Base-by-base conservation (phyloP, 176 grass and related monocot species). In the Lolium perenne region DNA sequence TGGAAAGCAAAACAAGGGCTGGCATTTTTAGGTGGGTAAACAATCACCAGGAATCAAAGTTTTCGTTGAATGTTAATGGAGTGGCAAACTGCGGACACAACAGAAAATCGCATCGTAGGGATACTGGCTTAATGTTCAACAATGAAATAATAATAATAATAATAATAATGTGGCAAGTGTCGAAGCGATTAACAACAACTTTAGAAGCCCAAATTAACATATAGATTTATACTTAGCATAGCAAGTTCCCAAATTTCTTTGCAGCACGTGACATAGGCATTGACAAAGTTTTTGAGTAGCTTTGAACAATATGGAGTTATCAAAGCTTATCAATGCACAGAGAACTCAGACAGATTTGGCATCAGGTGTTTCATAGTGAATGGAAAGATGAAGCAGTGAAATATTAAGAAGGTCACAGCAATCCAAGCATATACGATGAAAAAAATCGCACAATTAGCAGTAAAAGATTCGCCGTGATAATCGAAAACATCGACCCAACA, bases 1-100 rank as follows among this genome's bases (percentile, higher is more conserved):
- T n/a, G 50, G 63, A 71, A 79, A 55, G 75, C 61, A 56, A 70
- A 71, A 56, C 64, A 79, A 3, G 20, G 47, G 17, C 50, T 64
- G 6, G 0, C 25, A 65, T 32, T 32, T 32, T 78, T 47, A 35
- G 21, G 38, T 35, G 32, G 18, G 48, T 49, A 38, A 78, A 86
- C 43, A 23, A 46, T 20, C 22, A 58, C 18, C 8, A 17, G 35
- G 14, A 77, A 25, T 67, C 32, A 65, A 8, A 23, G 20, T 9
- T 40, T 7, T 53, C 41, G 16, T 15, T 62, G 22, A 62, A 62
- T 12, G 59, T 29, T 1, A 86, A 70, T 78, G 11, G 59, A 85
- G 4, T 77, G 22, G 8, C 23, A 18, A 38, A 41, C 16, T 26
- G 4, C 22, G 5, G 25, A 25, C 70, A 48, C 12, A 5, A 46